Percentiles rank a stretch among this genome's conserved stretches.
Conservation (phyloP, 768 basidiomycete genomes). For the Boletus bicolor region DNA sequence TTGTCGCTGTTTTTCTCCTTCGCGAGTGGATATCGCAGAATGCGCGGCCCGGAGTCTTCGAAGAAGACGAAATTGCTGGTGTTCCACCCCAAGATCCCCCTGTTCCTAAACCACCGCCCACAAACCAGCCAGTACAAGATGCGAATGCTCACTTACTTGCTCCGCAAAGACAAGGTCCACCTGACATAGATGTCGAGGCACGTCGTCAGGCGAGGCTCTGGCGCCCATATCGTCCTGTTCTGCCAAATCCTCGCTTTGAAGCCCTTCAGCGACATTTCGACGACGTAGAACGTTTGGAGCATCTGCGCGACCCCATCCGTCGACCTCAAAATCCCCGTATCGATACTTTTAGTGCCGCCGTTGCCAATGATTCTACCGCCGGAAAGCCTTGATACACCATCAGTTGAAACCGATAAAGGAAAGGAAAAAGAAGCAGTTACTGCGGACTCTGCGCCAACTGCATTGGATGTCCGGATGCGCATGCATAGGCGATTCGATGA, state of each 20-base stretch:
- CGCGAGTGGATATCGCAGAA: constrained; percentile 97
- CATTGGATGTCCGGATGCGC: constrained; percentile 16
- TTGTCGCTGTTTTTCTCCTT: constrained; percentile 85
- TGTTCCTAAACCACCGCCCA: constrained; percentile 17
- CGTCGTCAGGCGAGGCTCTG: constrained; percentile 25
- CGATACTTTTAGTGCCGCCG: constrained; percentile 11
- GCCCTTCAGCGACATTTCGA: constrained; percentile 13
- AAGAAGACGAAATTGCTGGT: constrained; percentile 54
- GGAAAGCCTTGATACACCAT: neutral
- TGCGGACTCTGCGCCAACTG: neutral
- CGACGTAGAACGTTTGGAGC: constrained; percentile 14
- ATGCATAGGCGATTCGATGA: constrained; percentile 17
- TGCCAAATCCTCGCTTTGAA: constrained; percentile 23
- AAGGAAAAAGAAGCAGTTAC: constrained; percentile 21
- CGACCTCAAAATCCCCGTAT: constrained; percentile 14
- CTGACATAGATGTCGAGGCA: constrained; percentile 22
- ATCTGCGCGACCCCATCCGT: constrained; percentile 13
- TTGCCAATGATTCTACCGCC: neutral
- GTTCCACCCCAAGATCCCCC: constrained; percentile 25
- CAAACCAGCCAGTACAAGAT: constrained; percentile 17
- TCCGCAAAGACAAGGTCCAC: constrained; percentile 14
- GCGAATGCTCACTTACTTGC: constrained; percentile 18
- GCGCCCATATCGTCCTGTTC: constrained; percentile 23
- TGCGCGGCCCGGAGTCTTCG: constrained; percentile 81
- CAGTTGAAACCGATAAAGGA: constrained; percentile 18